Percentiles rank a stretch among this genome's conserved stretches.
These are phyloP conservation scores for Volvox africanus DNA, from an alignment of 139 green algal genomes.

Conservation along the genomic window DNA sequence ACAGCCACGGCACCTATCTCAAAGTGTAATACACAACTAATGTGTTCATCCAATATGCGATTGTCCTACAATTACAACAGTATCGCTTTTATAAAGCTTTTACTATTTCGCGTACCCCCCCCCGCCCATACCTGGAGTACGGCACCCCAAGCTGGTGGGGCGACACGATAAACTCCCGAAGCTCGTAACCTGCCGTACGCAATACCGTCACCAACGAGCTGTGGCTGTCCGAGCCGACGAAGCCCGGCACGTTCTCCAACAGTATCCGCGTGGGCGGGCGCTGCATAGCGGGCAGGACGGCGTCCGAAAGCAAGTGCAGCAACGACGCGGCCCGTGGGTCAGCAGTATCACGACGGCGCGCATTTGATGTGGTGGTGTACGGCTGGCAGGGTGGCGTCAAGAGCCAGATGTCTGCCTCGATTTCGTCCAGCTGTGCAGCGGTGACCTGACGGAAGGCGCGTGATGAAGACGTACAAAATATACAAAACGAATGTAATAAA, in stretches of 20 bases:
- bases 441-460: neutral
- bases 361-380: slow-evolving; percentile 70
- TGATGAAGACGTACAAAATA: too few species aligned
- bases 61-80: too few species aligned
- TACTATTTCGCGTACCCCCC: too few species aligned
- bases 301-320: slow-evolving; percentile 8
- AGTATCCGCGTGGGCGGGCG: slow-evolving; percentile 69
- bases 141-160: slow-evolving; percentile 77
- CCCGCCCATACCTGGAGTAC: slow-evolving; percentile 62
- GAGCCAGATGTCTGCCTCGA: slow-evolving; percentile 69
- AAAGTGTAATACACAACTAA: too few species aligned
- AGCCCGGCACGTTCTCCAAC: slow-evolving; percentile 84
- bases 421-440: slow-evolving; percentile 56
- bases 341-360: slow-evolving; percentile 7
- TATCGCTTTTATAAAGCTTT: too few species aligned
- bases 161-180: slow-evolving; percentile 74
- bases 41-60: too few species aligned
- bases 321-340: slow-evolving; percentile 32
- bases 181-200: slow-evolving; percentile 36
- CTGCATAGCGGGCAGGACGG: slow-evolving; percentile 41
- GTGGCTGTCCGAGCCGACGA: slow-evolving; percentile 39
- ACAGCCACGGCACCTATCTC: too few species aligned
- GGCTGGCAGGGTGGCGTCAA: slow-evolving; percentile 84
- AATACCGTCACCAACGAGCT: slow-evolving; percentile 38
- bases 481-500: too few species aligned